Conservation (phyloP, 2,329 filamentous ascomycete genomes). For the Fusarium sp. region DNA sequence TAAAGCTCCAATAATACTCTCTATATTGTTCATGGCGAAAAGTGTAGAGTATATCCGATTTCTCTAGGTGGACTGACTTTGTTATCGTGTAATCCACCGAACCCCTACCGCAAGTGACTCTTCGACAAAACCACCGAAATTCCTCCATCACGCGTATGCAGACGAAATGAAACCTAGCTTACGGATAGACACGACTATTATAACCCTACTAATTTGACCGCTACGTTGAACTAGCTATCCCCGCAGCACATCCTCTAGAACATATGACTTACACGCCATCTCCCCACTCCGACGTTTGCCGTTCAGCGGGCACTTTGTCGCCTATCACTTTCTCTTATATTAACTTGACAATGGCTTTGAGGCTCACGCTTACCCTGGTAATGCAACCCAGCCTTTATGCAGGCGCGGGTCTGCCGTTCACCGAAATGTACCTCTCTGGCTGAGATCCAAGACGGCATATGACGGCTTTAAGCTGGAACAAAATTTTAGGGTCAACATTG, state of each 20-base stretch:
- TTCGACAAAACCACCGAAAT: constrained; percentile 2
- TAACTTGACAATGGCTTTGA: neutral
- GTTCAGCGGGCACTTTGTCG: constrained; percentile 9
- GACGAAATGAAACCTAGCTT: neutral
- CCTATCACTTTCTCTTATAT: neutral
- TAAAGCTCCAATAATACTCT: neutral
- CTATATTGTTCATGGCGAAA: neutral
- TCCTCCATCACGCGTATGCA: neutral
- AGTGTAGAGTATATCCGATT: neutral
- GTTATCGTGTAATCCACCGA: constrained; percentile 8
- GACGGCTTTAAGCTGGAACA: constrained; percentile 25
- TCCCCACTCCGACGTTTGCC: constrained; percentile 41
- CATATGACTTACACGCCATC: constrained; percentile 24
- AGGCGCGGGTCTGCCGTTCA: constrained; percentile 3
- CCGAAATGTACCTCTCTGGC: neutral
- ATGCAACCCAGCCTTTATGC: constrained; percentile 11
- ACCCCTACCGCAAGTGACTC: neutral
- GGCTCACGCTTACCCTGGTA: constrained; percentile 3
- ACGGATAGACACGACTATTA: neutral
- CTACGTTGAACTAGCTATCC: neutral
- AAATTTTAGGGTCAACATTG: neutral
- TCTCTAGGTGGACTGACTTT: neutral
- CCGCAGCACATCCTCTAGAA: constrained; percentile 4
- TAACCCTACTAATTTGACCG: neutral
- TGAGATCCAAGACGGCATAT: constrained; percentile 24